Conservation (phyloP, 2,329 filamentous ascomycete genomes). For the Cladosporium colombiae region DNA sequence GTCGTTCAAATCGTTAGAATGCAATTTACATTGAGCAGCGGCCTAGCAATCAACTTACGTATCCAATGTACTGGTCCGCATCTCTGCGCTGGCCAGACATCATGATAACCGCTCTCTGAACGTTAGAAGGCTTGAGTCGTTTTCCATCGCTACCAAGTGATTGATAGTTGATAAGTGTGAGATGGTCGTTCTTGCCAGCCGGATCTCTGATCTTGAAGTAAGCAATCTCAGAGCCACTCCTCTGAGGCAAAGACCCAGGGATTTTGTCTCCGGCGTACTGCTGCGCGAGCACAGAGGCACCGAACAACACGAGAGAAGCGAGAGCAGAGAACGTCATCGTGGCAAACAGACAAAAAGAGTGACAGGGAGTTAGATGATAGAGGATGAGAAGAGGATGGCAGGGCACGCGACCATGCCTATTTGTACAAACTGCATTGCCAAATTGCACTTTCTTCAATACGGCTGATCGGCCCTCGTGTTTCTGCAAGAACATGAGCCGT, state of each 20-base stretch:
- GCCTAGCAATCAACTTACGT: constrained; percentile 22
- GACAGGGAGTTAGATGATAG: not conserved
- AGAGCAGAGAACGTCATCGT: constrained; percentile 4
- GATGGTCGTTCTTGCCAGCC: constrained; percentile 24
- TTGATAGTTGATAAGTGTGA: constrained; percentile 38
- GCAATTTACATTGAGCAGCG: not conserved
- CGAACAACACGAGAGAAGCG: not conserved
- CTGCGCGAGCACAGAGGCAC: constrained; percentile 23
- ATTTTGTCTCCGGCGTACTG: constrained; percentile 32
- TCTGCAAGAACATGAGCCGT: not conserved
- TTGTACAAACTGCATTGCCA: not conserved
- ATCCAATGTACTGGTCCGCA: constrained; percentile 30
- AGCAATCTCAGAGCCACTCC: constrained; percentile 28
- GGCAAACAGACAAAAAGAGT: not conserved
- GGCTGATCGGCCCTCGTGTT: not conserved
- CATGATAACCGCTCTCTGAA: constrained; percentile 35
- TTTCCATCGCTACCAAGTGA: constrained; percentile 28
- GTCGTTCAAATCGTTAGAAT: constrained; percentile 24
- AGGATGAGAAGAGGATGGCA: not conserved
- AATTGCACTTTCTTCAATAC: not conserved
- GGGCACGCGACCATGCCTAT: not conserved
- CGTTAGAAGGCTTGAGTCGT: constrained; percentile 27
- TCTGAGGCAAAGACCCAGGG: constrained; percentile 24
- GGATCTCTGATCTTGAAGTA: constrained; percentile 38
- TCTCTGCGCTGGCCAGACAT: constrained; percentile 34